Evolutionary conservation across 2,329 filamentous ascomycete genomes (phyloP), one percentile per base, ranked within the genome.

Genomic region (Arthrinium puccinioides): DNA sequence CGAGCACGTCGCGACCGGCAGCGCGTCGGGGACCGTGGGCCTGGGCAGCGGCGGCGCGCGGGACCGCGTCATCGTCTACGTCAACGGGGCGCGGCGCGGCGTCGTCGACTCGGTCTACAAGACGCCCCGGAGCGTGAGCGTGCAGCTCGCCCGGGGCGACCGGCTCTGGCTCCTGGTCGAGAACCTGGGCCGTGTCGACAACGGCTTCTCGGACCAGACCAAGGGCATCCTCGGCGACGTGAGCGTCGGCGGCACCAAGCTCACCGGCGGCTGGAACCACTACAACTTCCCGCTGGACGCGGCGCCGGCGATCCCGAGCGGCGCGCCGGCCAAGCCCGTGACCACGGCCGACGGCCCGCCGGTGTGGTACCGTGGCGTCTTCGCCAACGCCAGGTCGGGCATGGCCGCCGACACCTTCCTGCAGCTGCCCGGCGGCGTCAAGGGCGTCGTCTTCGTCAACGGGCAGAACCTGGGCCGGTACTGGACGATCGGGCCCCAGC

Each of bases 171-270:
- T 72, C 0, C 48, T 72, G 4, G 61, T 71, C 2, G 69, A 74
- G 49, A 73, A 72, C 34, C 56, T 73, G n/a, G 69, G 69, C 2
- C 60, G 69, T 3, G 64, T 71, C 2, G 63, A 72, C 42, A 45
- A 52, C 11, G 48, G 48, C 10, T 54, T 69, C 9, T 52, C 53
- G 6, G 67, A 74, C 23, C 69, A 62, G 18, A 54, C 52, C 16
- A 72, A 72, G 43, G 69, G 69, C 1, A 62, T 73, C 13, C 44
- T 57, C 6, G 62, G 61, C 2, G 52, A 69, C 34, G 64, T 72
- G 2, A 64, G 55, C 0, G 40, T 72, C 2, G 63, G 60, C 2
- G 48, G 39, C 0, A 44, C 37, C 0, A 44, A 53, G 1, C 35
- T 70, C 2, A 37, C 38, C 1, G 56, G 54, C 8, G 19, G 30